These are phyloP conservation scores for Leccinum fallax DNA, from an alignment of 1,284 basidiomycete species.

Conservation along the genomic window DNA sequence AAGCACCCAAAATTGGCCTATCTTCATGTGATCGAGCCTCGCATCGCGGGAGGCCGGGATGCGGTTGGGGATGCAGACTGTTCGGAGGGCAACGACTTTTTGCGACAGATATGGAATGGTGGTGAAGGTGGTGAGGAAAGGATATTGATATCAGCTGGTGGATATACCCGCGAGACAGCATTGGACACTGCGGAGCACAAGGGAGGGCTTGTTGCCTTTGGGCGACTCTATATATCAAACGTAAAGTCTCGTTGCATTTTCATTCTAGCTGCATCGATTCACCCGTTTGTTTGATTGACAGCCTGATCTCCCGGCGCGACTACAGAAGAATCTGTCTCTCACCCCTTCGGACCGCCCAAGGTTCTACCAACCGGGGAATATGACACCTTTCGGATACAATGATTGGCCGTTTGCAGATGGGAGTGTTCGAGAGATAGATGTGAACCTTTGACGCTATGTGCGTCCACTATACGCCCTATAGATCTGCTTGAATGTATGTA, in stretches of 20 bases:
- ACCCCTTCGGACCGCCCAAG: slow-evolving; percentile 19
- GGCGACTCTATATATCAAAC: slow-evolving; percentile 33
- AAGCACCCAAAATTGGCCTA: not conserved
- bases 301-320: slow-evolving; percentile 45
- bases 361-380: slow-evolving; percentile 20
- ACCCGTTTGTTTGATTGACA: slow-evolving; percentile 7
- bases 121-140: not conserved
- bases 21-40: not conserved
- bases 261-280: not conserved
- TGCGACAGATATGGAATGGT: not conserved
- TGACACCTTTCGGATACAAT: slow-evolving; percentile 26
- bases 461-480: not conserved
- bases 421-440: not conserved
- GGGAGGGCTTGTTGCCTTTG: slow-evolving; percentile 43
- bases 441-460: not conserved
- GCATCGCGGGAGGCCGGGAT: not conserved
- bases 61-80: not conserved
- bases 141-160: not conserved
- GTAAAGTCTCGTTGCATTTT: slow-evolving; percentile 5
- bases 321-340: slow-evolving; percentile 13
- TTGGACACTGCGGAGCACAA: slow-evolving; percentile 21
- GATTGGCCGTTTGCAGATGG: slow-evolving; percentile 27
- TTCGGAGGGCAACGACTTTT: not conserved
- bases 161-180: slow-evolving; percentile 9
- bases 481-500: not conserved